These are phyloP conservation scores for Pulveroboletus sp. DNA, from an alignment of 768 basidiomycete species.

Conservation along the genomic window DNA sequence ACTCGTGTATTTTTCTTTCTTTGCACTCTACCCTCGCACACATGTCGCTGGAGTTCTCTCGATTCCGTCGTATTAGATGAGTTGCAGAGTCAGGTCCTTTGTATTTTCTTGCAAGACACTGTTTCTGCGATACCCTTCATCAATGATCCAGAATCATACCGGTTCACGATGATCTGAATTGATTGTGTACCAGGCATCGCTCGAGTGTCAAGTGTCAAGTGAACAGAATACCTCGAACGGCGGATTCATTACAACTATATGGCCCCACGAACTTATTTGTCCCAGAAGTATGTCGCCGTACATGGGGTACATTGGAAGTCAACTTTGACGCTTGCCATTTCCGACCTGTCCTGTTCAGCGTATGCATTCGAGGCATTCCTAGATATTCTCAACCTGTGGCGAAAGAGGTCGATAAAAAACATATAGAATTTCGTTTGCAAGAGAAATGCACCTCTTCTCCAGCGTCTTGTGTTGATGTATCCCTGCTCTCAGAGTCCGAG, in stretches of 20 bases:
- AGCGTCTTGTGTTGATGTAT: too few relatives aligned
- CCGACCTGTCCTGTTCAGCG: too few relatives aligned
- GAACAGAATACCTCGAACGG: conserved; percentile 86
- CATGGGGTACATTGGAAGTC: conserved; percentile 99
- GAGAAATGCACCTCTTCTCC: too few relatives aligned
- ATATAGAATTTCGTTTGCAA: too few relatives aligned
- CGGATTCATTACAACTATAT: not conserved
- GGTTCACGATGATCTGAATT: too few relatives aligned
- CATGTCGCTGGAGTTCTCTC: not conserved
- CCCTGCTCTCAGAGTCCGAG: too few relatives aligned
- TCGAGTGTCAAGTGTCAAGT: conserved; percentile 83
- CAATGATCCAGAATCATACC: conserved; percentile 56
- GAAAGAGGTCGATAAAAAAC: too few relatives aligned
- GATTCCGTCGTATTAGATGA: conserved; percentile 64
- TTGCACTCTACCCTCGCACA: not conserved
- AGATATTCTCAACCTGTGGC: too few relatives aligned
- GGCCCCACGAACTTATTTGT: not conserved
- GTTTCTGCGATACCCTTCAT: conserved; percentile 83
- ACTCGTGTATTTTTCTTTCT: too few relatives aligned
- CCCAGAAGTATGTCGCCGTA: conserved; percentile 92
- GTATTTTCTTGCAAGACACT: conserved; percentile 93
- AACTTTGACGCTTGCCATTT: conserved; percentile 83
- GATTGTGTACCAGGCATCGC: conserved; percentile 69
- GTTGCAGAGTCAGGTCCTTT: conserved; percentile 94
- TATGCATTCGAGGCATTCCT: too few relatives aligned